Percentiles rank a stretch among this genome's conserved stretches.
Evolutionary conservation across 352 stramenopile genomes (phyloP).

Genomic region (Pythium myriotylum): DNA sequence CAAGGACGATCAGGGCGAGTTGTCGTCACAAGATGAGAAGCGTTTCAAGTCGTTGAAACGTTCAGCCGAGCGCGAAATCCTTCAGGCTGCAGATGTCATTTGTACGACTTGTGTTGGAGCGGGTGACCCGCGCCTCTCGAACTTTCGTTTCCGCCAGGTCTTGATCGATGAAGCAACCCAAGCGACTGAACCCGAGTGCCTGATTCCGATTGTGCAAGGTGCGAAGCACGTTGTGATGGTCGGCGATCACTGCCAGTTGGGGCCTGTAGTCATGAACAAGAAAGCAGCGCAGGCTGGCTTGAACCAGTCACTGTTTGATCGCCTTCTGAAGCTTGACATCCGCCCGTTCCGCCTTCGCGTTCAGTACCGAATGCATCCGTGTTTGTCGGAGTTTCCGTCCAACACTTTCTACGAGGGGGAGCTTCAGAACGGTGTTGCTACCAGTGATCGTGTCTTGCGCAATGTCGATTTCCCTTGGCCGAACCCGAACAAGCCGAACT

Average conservation of each 20-base stretch:
- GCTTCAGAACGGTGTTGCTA: constrained; percentile 98
- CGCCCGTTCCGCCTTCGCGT: constrained; percentile 97
- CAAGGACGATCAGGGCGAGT: constrained; percentile 95
- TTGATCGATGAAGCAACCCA: constrained; percentile 99
- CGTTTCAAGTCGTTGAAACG: constrained; percentile 94
- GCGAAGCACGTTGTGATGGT: constrained; percentile 99
- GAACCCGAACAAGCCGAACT: constrained; percentile 96
- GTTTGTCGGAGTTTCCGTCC: constrained; percentile 98
- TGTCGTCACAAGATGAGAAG: constrained; percentile 96
- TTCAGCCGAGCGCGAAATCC: constrained; percentile 95
- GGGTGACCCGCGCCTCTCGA: constrained; percentile 96
- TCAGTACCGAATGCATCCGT: constrained; percentile 99
- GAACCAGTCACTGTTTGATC: constrained; percentile 98
- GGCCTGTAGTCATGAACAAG: constrained; percentile 99
- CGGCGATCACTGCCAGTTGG: constrained; percentile 98
- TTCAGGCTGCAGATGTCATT: constrained; percentile 99
- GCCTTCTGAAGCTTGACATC: constrained; percentile 95
- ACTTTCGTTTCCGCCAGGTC: constrained; percentile 98
- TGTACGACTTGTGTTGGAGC: constrained; percentile 99
- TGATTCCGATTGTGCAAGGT: constrained; percentile 99
- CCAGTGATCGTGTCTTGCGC: constrained; percentile 89
- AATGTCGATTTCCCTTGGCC: constrained; percentile 97
- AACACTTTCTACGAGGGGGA: constrained; percentile 99
- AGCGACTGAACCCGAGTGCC: constrained; percentile 97
- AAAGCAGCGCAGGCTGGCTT: constrained; percentile 96